Evolutionary conservation across 2,329 filamentous ascomycete genomes (phyloP), one percentile per base, ranked within the genome.

Genomic region (Cytospora paraplurivora): DNA sequence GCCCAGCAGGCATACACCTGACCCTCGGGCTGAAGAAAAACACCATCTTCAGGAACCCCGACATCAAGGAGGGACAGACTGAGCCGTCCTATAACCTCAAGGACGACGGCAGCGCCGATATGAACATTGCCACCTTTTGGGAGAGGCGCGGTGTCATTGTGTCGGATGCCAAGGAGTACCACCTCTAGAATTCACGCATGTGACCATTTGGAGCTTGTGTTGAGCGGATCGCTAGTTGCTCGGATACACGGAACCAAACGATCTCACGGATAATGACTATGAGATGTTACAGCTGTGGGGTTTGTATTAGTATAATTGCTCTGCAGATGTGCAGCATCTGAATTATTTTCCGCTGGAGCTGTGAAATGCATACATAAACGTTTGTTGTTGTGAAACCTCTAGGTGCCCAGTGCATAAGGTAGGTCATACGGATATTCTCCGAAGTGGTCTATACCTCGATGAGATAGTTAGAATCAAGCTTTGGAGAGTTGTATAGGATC

Each of bases 1-100:
- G 51, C 15, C 76, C 78, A 53, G 68, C 74, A 2, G 71, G 66
- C 10, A 79, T 79, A 8, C 78, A 79, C 57, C 63, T 81, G 66
- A 79, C 77, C 0, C 64, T 80, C 19, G 78, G 78, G 32, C 52
- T 73, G 71, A 71, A 67, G 2, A 69, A 70, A 55, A 74, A 75
- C 56, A 63, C 74, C 61, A 67, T 74, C 51, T 74, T 75, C 61
- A 63, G 70, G 34, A 75, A 75, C 17, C 73, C 73, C 1, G 62
- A 74, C n/a, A 53, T 52, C 5, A 66, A 69, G 6, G 68, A 66
- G 6, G 72, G 72, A 3, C 66, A 69, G 4, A 71, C 66, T 0
- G 72, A 74, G 55, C 73, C 73, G 3, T 62, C 54, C 13, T 63
- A 72, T n/a, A 68, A 69, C 5, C 57, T 66, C 10, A 73, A 71